Evolutionary conservation across 23 red algal genomes (phyloP).

Genomic region (Porphyridium purpureum): DNA sequence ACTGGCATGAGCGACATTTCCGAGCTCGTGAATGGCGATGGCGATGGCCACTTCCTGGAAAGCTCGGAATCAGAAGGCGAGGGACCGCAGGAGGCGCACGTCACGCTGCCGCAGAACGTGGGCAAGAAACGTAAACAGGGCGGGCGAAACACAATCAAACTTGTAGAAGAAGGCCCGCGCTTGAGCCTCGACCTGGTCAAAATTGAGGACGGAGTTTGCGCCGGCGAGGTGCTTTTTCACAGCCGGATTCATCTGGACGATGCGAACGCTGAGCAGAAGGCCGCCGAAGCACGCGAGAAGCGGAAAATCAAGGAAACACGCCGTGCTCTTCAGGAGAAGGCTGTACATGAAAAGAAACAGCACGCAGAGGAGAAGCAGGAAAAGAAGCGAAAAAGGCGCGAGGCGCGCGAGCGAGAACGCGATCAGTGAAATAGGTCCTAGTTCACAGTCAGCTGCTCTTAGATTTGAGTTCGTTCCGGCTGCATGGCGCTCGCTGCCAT

Average conservation of each 20-base stretch:
- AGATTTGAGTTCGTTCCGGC: no score
- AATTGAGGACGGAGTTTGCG: slow-evolving; percentile 51
- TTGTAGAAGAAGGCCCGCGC: slow-evolving; percentile 75
- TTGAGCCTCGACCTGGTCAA: slow-evolving; percentile 58
- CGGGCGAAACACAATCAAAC: slow-evolving; percentile 23
- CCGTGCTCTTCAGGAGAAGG: background rate
- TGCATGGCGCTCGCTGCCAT: no score
- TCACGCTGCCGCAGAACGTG: slow-evolving; percentile 38
- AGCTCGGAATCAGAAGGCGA: slow-evolving; percentile 77
- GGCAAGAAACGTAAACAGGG: slow-evolving; percentile 7
- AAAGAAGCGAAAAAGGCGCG: no score
- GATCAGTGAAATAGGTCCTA: no score
- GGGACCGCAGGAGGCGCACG: slow-evolving; percentile 11
- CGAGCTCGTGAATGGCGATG: slow-evolving; percentile 36
- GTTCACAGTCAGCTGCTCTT: no score
- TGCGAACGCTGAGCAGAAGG: background rate
- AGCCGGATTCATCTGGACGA: background rate
- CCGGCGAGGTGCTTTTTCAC: slow-evolving; percentile 57
- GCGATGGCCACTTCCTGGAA: slow-evolving; percentile 23
- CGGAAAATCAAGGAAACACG: background rate
- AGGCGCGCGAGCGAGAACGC: no score
- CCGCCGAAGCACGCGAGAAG: background rate
- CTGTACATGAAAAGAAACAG: background rate
- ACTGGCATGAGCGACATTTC: slow-evolving; percentile 38
- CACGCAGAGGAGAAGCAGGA: no score